These are phyloP conservation scores for Curvularia sp. DNA, from an alignment of 2,329 filamentous ascomycete species.

Conservation along the genomic window DNA sequence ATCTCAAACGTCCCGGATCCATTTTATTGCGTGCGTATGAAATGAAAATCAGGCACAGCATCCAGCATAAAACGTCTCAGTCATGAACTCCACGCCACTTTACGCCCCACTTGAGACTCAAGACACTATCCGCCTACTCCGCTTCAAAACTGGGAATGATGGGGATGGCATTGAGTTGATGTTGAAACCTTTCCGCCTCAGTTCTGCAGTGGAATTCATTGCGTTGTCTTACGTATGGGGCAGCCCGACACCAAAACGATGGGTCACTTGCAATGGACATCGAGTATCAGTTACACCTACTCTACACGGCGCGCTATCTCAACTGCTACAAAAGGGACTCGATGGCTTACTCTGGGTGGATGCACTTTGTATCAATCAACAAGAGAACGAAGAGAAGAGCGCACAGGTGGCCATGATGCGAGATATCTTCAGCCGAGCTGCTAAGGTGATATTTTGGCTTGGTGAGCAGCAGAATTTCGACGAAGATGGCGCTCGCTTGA, in stretches of 20 bases:
- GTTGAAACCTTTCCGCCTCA: not conserved
- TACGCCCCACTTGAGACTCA: not conserved
- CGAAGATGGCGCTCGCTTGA: conserved; percentile 9
- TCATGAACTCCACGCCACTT: not conserved
- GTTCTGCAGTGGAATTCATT: not conserved
- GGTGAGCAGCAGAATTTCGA: conserved; percentile 14
- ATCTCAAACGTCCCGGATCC: too few species aligned
- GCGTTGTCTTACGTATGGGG: conserved; percentile 9
- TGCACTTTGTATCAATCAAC: not conserved
- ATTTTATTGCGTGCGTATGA: too few species aligned
- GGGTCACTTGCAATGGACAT: not conserved
- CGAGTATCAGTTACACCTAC: not conserved
- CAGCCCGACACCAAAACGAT: not conserved
- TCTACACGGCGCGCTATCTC: not conserved
- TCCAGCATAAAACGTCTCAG: not conserved
- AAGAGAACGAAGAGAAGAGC: conserved; percentile 13
- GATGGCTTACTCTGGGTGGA: conserved; percentile 13
- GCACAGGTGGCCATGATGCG: conserved; percentile 20
- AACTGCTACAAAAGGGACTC: not conserved
- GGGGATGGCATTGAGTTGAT: not conserved
- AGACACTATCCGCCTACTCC: not conserved
- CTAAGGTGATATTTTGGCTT: conserved; percentile 20
- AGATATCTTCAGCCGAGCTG: conserved; percentile 17
- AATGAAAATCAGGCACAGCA: too few species aligned
- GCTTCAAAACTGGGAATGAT: not conserved